Base-by-base conservation (phyloP, 2,329 filamentous ascomycete genomes). In the Claviceps capensis region DNA sequence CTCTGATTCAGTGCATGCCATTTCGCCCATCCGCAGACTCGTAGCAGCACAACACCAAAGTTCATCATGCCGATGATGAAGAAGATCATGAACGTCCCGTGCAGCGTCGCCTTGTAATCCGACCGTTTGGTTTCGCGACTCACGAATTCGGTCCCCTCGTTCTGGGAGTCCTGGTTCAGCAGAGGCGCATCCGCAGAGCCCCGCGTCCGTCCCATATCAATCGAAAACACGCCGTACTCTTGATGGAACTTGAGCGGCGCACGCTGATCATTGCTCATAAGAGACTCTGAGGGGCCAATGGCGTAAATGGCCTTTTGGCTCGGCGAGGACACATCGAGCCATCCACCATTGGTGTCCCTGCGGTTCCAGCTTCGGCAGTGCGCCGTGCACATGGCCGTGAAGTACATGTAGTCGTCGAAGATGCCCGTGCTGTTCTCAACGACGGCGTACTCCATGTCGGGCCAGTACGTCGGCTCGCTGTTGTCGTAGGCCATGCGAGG, bases 1-100 rank as follows among this genome's bases (percentile, higher is more conserved):
- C 61, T 61, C 64, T 83, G 79, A 53, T 75, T 74, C 19, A 73
- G 57, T 40, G 69, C 76, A 61, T 83, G 81, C 70, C 73, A 76
- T 53, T 70, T 72, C 2, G 76, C 72, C 62, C 69, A 74, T 36
- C 71, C 69, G 9, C 76, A 68, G 2, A 79, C 60, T 2, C 77
- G 67, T 47, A 83, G 61, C 26, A 81, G 63, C 23, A 81, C 57
- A 13, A 77, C 68, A 1, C 80, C 81, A 9, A 77, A 55, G 0
- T 80, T 80, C 61, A 81, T 74, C 47, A 82, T 57, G 16, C 74
- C 69, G 2, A 81, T 66, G 53, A 82, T 76, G 13, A 69, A 69
- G 11, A 78, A 61, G 41, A 79, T 66, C 81, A 83, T 83, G 46
- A 78, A 60, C 3, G 72, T 61, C 6, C 68, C 71, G 48, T 80